Evolutionary conservation across 164 flowering plant genomes (phyloP), one percentile per base, ranked within the genome.

Genomic region (Kalanchoe fedtschenkoi): DNA sequence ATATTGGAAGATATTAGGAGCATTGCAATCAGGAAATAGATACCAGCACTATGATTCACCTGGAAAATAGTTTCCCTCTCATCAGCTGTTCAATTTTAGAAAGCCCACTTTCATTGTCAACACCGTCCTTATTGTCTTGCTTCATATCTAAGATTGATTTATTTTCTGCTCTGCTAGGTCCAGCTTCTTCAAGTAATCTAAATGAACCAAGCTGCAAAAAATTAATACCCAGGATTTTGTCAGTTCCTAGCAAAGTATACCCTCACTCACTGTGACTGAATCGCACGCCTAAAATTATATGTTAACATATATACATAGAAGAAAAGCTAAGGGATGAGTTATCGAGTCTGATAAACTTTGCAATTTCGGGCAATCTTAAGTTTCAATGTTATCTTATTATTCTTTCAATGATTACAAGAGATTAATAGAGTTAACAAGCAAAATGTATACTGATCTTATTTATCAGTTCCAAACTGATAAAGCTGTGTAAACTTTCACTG

Each of bases 41-140:
- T 38, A 38, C 57, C 1, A 34, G 14, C n/a, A 57, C 29, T 13
- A 63, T 3, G 28, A 64, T 57, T 69, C 72, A 75, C 98, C 87
- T 85, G 14, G 95, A 77, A 72, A 89, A 81, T 17, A 59, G 76
- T 70, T 74, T 83, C 42, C 70, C 88, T 69, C 75, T 69, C 65
- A 91, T 41, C 67, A 87, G 70, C 67, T 82, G 74, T 74, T 91
- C 98, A 68, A 88, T 78, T 63, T 80, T 78, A 46, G 80, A 74
- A 38, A 86, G 62, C 29, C 75, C 71, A 46, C 37, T 47, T 64
- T 34, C 76, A 66, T 73, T 75, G 58, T 69, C 38, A 17, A 43
- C 10, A 46, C n/a, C 10, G 29, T 65, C 64, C 63, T 16, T 65
- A 69, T 65, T 68, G 64, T 34, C 14, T 70, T 28, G 41, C 62